Evolutionary conservation across 164 flowering plant genomes (phyloP).

Genomic region (Vitis vinifera): DNA sequence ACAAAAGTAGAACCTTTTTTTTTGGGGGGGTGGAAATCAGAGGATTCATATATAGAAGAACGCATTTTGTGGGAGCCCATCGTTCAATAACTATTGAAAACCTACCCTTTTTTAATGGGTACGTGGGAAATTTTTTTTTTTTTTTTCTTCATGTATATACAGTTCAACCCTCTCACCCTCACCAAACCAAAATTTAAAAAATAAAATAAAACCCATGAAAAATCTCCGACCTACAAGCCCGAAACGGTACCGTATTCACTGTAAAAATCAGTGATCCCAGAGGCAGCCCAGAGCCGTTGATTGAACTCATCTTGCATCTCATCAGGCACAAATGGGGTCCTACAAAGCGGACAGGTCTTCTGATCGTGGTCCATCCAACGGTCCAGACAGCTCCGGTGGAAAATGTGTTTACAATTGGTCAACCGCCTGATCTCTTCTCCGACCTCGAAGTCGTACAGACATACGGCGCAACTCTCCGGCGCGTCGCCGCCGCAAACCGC

Average conservation of each 20-base stretch:
- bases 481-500: conserved; percentile 13
- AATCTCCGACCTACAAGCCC: conserved; percentile 1
- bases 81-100: no score
- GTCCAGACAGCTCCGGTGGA: conserved; percentile 77
- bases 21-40: no score
- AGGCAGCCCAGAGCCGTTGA: conserved; percentile 77
- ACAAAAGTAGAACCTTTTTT: no score
- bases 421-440: conserved; percentile 73
- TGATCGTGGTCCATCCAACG: conserved; percentile 92
- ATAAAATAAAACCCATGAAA: neutral
- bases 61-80: no score
- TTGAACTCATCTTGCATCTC: conserved; percentile 58
- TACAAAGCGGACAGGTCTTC: conserved; percentile 86
- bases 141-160: neutral
- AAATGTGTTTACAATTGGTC: conserved; percentile 75
- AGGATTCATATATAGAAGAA: no score
- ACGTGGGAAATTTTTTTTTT: neutral
- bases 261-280: conserved; percentile 48
- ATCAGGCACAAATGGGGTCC: conserved; percentile 63
- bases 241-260: conserved; percentile 37
- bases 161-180: neutral
- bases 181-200: neutral
- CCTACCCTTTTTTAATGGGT: neutral
- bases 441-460: conserved; percentile 69
- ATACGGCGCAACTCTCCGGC: conserved; percentile 81